Conservation (phyloP, 371 early-diverging fungal genomes). For the Actinomortierella wolfii region DNA sequence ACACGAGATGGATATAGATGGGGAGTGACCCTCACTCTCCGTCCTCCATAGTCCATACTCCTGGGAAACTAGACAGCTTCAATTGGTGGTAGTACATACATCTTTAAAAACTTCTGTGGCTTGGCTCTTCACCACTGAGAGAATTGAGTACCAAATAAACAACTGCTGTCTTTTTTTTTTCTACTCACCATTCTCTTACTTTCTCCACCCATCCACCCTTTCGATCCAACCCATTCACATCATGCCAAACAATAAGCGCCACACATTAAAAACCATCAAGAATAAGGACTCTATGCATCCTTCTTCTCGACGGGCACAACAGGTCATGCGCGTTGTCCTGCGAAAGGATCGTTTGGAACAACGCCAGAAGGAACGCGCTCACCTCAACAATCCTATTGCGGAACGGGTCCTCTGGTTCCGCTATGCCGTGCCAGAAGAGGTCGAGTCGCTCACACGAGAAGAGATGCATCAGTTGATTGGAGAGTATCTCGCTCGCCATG, state of each 20-base stretch:
- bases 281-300: slow-evolving; percentile 65
- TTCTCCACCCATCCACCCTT: neutral
- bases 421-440: slow-evolving; percentile 57
- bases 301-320: slow-evolving; percentile 65
- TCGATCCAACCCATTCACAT: slow-evolving; percentile 9
- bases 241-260: slow-evolving; percentile 59
- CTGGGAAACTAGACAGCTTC: too few relatives aligned
- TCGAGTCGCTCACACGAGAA: slow-evolving; percentile 46
- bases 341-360: slow-evolving; percentile 59
- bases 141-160: too few relatives aligned
- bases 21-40: too few relatives aligned
- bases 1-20: too few relatives aligned
- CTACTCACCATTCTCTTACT: neutral
- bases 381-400: slow-evolving; percentile 32
- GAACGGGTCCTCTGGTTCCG: slow-evolving; percentile 70
- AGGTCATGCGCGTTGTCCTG: slow-evolving; percentile 55
- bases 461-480: slow-evolving; percentile 59
- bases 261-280: slow-evolving; percentile 65
- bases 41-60: too few relatives aligned
- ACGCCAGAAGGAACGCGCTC: slow-evolving; percentile 35
- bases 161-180: slow-evolving; percentile 9
- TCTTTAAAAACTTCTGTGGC: too few relatives aligned
- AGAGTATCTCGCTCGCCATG: slow-evolving; percentile 52
- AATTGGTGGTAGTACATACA: too few relatives aligned
- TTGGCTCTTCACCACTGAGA: too few relatives aligned